Conservation (phyloP, 139 green algal genomes). For the Pedinophyceae sp. region DNA sequence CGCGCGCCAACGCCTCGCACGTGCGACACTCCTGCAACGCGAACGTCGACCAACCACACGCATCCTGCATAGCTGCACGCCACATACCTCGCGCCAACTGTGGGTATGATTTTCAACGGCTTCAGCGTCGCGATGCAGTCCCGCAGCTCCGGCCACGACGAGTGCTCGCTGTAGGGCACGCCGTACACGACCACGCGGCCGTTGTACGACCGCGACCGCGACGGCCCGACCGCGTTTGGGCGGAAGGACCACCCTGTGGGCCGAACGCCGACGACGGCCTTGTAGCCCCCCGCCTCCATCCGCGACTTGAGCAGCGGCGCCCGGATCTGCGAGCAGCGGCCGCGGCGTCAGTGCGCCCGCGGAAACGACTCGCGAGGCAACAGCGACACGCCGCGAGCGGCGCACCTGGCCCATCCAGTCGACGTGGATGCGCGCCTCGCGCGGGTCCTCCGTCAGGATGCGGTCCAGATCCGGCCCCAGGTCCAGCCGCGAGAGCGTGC, state of each 20-base stretch:
- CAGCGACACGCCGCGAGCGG: background rate
- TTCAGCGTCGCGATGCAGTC: constrained; percentile 30
- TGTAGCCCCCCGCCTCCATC: constrained; percentile 13
- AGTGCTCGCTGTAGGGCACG: constrained; percentile 43
- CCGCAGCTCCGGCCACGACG: constrained; percentile 19
- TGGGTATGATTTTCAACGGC: constrained; percentile 37
- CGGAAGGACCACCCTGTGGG: constrained; percentile 46
- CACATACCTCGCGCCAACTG: too few species aligned
- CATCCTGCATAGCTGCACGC: too few species aligned
- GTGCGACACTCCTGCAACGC: too few species aligned
- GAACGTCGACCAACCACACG: too few species aligned
- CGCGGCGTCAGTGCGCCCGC: constrained; percentile 1
- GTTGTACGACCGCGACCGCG: constrained; percentile 13
- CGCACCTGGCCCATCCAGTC: constrained; percentile 24
- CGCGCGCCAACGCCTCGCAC: too few species aligned
- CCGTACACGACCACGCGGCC: constrained; percentile 26
- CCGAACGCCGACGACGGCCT: constrained; percentile 35
- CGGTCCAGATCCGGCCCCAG: constrained; percentile 26
- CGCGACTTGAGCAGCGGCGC: constrained; percentile 3
- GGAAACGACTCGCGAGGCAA: constrained; percentile 6
- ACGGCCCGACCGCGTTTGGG: constrained; percentile 13
- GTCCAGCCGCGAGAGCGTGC: constrained; percentile 35
- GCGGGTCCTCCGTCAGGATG: constrained; percentile 20
- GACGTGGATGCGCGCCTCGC: constrained; percentile 22
- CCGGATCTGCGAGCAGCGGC: too few species aligned